These are phyloP conservation scores for Geosmithia flava DNA, from an alignment of 2,329 filamentous ascomycete genomes.

Conservation along the genomic window DNA sequence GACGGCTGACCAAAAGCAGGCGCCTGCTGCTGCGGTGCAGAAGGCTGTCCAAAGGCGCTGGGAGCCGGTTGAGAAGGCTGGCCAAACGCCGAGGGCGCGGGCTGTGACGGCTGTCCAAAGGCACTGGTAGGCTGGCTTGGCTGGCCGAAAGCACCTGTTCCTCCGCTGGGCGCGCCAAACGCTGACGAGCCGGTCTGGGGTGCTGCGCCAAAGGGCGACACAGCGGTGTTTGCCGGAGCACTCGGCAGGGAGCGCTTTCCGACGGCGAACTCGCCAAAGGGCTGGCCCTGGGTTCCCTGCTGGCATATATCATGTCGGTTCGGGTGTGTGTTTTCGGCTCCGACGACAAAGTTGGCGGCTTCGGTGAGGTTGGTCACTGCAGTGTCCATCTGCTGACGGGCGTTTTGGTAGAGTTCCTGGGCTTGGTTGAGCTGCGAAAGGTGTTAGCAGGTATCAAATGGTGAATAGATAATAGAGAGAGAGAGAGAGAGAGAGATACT, in stretches of 20 bases:
- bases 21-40: slow-evolving; percentile 13
- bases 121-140: slow-evolving; percentile 12
- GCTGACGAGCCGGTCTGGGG: slow-evolving; percentile 6
- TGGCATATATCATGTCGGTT: slow-evolving; percentile 58
- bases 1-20: slow-evolving; percentile 18
- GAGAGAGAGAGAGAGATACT: slow-evolving; percentile 7
- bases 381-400: slow-evolving; percentile 60
- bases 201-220: slow-evolving; percentile 3
- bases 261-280: slow-evolving; percentile 30
- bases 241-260: slow-evolving; percentile 15
- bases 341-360: slow-evolving; percentile 57
- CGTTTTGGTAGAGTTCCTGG: slow-evolving; percentile 47
- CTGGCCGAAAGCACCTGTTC: not conserved
- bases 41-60: slow-evolving; percentile 23
- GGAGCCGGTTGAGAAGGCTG: slow-evolving; percentile 1
- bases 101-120: slow-evolving; percentile 13
- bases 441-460: slow-evolving; percentile 5
- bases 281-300: slow-evolving; percentile 28
- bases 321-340: slow-evolving; percentile 57
- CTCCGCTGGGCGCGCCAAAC: slow-evolving; percentile 10
- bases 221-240: slow-evolving; percentile 2
- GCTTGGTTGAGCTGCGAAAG: slow-evolving; percentile 44
- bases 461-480: not conserved
- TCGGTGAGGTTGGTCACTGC: slow-evolving; percentile 57
- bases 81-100: slow-evolving; percentile 5